Evolutionary conservation across 345 rosid species (phyloP).

Genomic region (Camelina sativa): DNA sequence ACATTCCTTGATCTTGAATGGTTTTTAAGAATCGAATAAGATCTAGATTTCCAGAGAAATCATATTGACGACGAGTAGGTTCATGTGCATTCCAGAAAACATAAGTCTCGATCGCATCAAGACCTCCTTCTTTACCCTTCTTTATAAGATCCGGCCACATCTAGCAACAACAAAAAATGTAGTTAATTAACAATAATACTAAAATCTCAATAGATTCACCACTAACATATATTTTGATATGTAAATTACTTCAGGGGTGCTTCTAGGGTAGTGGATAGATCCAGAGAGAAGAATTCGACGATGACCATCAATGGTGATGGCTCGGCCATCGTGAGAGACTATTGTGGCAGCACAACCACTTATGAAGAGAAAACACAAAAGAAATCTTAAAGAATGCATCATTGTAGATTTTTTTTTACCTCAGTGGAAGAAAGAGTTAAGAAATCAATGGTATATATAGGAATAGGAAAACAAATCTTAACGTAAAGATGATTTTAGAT

Average conservation of each 20-base stretch:
- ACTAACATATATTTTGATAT: not conserved
- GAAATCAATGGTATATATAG: conserved; percentile 8
- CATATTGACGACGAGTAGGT: conserved; percentile 53
- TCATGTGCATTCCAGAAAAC: conserved; percentile 65
- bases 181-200: not conserved
- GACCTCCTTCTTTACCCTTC: conserved; percentile 60
- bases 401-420: not conserved
- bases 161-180: conserved; percentile 12
- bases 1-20: conserved; percentile 49
- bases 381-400: conserved; percentile 25
- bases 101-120: conserved; percentile 60
- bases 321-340: conserved; percentile 46
- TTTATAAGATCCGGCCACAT: conserved; percentile 67
- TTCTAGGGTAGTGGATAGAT: conserved; percentile 58
- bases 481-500: not conserved
- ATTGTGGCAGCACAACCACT: conserved; percentile 16
- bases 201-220: not conserved
- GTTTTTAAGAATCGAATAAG: conserved; percentile 51
- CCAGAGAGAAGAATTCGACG: conserved; percentile 52
- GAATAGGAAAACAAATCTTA: not conserved
- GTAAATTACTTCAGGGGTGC: conserved; percentile 50
- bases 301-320: conserved; percentile 58
- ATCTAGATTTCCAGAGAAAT: conserved; percentile 53
- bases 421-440: not conserved
- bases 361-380: conserved; percentile 19